phyloP scores from a whole-genome alignment of 2,329 filamentous ascomycete species.

The Dissoconium aciculare region DNA sequence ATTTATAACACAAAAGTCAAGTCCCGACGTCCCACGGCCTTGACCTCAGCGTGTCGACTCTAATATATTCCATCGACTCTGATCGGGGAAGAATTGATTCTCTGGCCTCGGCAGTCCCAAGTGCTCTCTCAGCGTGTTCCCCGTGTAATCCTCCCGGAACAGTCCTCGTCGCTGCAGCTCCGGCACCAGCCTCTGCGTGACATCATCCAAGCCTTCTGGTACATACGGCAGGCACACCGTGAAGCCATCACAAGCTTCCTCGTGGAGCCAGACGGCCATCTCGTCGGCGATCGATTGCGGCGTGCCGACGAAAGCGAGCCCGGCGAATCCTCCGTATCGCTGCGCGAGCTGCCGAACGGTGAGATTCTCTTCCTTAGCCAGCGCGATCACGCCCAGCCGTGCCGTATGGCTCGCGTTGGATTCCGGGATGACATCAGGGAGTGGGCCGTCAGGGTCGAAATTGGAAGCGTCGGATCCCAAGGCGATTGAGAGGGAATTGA shows the following conservation, averaged over 20 bases:
- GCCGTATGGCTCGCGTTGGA: slow-evolving; percentile 15
- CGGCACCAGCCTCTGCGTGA: slow-evolving; percentile 13
- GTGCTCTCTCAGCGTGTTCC: slow-evolving; percentile 15
- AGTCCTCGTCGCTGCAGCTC: slow-evolving; percentile 13
- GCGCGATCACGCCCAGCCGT: slow-evolving; percentile 10
- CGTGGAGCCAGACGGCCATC: slow-evolving; percentile 13
- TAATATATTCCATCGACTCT: neutral
- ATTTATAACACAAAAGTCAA: no score
- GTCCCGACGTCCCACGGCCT: no score
- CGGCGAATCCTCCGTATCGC: slow-evolving; percentile 13
- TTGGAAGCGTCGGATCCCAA: slow-evolving; percentile 14
- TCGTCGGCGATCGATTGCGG: slow-evolving; percentile 14
- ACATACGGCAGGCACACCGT: slow-evolving; percentile 15
- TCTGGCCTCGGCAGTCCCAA: slow-evolving; percentile 13
- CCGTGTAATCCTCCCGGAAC: slow-evolving; percentile 14
- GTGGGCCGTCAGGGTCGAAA: slow-evolving; percentile 13
- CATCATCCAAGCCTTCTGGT: slow-evolving; percentile 15
- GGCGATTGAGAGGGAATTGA: slow-evolving; percentile 12
- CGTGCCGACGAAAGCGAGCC: slow-evolving; percentile 13
- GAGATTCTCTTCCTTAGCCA: slow-evolving; percentile 13
- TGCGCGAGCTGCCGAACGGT: slow-evolving; percentile 16
- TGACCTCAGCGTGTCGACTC: slow-evolving; percentile 1
- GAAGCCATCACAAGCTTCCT: slow-evolving; percentile 15
- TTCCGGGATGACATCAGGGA: slow-evolving; percentile 13
- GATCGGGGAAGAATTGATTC: slow-evolving; percentile 13